Conservation (phyloP, 1,284 basidiomycete genomes). For the Austroboletus niveus region DNA sequence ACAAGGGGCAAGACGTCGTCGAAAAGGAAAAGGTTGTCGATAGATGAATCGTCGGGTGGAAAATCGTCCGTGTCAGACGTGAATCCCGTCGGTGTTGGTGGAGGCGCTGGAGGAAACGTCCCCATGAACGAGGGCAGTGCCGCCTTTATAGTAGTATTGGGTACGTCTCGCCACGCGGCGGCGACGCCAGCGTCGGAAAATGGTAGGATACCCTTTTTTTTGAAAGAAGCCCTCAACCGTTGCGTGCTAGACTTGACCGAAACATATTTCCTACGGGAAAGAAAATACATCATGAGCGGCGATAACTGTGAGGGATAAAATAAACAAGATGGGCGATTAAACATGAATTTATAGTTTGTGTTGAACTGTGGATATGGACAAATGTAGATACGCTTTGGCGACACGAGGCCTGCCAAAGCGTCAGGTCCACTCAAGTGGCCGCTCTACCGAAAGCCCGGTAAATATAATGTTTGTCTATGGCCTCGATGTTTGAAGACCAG, state of each 20-base stretch:
- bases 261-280: slow-evolving; percentile 12
- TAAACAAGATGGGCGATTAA: background rate
- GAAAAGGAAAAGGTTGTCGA: background rate
- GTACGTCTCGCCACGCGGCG: slow-evolving; percentile 22
- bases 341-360: slow-evolving; percentile 19
- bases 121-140: slow-evolving; percentile 9
- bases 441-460: slow-evolving; percentile 7
- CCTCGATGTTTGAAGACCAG: background rate
- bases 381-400: slow-evolving; percentile 22
- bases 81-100: slow-evolving; percentile 17
- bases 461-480: slow-evolving; percentile 2
- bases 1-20: slow-evolving; percentile 2
- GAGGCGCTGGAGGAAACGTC: slow-evolving; percentile 14
- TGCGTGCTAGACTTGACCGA: slow-evolving; percentile 9
- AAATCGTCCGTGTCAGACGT: slow-evolving; percentile 5
- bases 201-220: slow-evolving; percentile 10
- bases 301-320: background rate
- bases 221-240: slow-evolving; percentile 17
- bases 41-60: background rate
- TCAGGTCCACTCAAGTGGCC: slow-evolving; percentile 13
- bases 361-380: slow-evolving; percentile 17
- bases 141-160: slow-evolving; percentile 17
- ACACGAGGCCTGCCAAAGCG: slow-evolving; percentile 29
- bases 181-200: slow-evolving; percentile 11
- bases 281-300: slow-evolving; percentile 8